phyloP scores from a whole-genome alignment of 208 protist genomes.

The Leishmania aethiopica region DNA sequence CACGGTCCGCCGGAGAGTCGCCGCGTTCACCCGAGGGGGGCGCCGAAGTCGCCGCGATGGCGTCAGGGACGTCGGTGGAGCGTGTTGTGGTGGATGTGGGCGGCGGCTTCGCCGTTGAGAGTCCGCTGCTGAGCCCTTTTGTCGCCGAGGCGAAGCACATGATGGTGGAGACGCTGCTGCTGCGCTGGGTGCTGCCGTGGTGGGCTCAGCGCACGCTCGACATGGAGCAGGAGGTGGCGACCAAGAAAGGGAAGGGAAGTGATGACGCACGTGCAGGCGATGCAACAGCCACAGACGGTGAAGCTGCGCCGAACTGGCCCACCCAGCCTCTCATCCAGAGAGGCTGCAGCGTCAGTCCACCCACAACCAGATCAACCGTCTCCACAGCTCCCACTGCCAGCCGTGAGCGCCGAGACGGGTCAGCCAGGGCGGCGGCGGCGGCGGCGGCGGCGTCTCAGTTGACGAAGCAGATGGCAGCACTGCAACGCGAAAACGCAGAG shows the following conservation, averaged over 20 bases:
- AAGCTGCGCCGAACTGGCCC: background rate
- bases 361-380: background rate
- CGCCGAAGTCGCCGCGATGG: background rate
- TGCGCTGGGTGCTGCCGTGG: slow-evolving; percentile 30
- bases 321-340: background rate
- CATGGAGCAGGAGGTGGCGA: background rate
- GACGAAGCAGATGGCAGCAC: background rate
- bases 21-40: background rate
- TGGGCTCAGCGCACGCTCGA: slow-evolving; percentile 16
- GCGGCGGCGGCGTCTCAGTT: background rate
- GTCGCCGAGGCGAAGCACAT: slow-evolving; percentile 28
- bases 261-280: background rate
- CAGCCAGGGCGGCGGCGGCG: background rate
- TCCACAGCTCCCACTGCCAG: background rate
- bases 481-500: background rate
- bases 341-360: background rate
- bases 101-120: slow-evolving; percentile 22
- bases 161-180: slow-evolving; percentile 25
- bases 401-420: background rate
- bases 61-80: background rate
- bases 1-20: background rate
- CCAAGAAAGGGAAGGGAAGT: background rate
- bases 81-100: slow-evolving; percentile 9
- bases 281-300: too few species aligned
- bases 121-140: slow-evolving; percentile 31